phyloP scores from a whole-genome alignment of 768 basidiomycete species.

The Leccinum aurantiacum region DNA sequence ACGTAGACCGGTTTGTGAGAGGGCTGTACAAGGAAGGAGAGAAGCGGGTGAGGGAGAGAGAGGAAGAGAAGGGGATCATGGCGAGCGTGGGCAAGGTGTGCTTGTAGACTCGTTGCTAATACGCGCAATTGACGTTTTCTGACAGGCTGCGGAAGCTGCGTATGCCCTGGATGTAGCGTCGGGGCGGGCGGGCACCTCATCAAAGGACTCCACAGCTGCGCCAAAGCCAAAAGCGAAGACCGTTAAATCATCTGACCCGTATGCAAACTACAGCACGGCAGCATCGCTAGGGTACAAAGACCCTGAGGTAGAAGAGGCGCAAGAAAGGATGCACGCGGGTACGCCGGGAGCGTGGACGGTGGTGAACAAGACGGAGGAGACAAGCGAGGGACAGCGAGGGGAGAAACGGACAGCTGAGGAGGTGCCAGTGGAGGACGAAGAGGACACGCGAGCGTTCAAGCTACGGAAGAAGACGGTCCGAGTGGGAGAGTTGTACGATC shows the following conservation, averaged over 20 bases:
- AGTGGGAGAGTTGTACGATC: constrained; percentile 81
- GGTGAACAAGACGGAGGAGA: constrained; percentile 35
- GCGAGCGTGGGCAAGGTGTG: constrained; percentile 75
- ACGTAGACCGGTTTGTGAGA: constrained; percentile 84
- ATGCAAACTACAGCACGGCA: constrained; percentile 86
- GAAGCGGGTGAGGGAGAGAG: constrained; percentile 79
- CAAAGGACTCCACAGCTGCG: constrained; percentile 21
- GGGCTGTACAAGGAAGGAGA: constrained; percentile 92
- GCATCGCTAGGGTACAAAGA: constrained; percentile 79
- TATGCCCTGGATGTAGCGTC: constrained; percentile 77
- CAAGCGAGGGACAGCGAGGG: constrained; percentile 4
- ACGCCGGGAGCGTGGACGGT: constrained; percentile 78
- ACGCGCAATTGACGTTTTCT: constrained; percentile 4
- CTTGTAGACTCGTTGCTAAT: not conserved
- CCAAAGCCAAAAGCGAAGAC: constrained; percentile 41
- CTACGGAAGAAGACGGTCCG: constrained; percentile 61
- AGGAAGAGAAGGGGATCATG: constrained; percentile 89
- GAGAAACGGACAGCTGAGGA: constrained; percentile 38
- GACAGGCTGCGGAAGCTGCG: constrained; percentile 75
- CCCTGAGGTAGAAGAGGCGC: constrained; percentile 70
- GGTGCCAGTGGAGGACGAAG: constrained; percentile 47
- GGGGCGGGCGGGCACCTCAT: constrained; percentile 45
- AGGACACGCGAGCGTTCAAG: constrained; percentile 58
- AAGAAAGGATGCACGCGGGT: constrained; percentile 62
- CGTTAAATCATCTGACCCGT: constrained; percentile 60